Evolutionary conservation across 768 basidiomycete genomes (phyloP), one percentile per base, ranked within the genome.

Genomic region (Macrocybe gigantea): DNA sequence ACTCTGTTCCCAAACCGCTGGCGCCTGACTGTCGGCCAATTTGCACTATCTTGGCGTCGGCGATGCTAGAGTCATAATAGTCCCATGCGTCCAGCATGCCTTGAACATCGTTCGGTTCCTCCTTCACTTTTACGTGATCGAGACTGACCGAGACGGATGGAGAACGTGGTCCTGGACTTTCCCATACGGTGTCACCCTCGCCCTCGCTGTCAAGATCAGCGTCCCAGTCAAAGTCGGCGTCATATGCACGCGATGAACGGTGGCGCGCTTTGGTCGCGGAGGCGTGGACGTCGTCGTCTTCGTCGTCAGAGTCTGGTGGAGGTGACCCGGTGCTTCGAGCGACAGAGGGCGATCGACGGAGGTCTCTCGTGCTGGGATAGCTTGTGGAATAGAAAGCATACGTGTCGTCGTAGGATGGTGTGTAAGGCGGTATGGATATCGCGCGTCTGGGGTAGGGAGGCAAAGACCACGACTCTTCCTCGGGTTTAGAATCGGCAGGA

Each of bases 41-140:
- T 45, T 72, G 65, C n/a, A 73, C 68, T 14, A 76, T 69, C 47
- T 70, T 71, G 22, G 70, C 58, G 22, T 70, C 74, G 2, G 68
- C 68, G 34, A 72, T 55, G 55, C 65, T 59, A 47, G 61, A 57
- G 55, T 83, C 81, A 49, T 80, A 70, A 53, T 77, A 74, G 44
- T 87, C 85, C 85, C 85, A 88, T 12, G 78, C 78, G 48, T 85
- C 82, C 38, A 86, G 61, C 65, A 84, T 74, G 9, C 77, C 77
- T 53, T 80, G 76, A 4, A 85, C 75, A 53, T 87, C 83, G 13
- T 66, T 67, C 1, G 75, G 73, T 52, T 86, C 83, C 52, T 78
- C 74, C 61, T 85, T 83, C 51, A 85, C 74, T 7, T 63, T 53
- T 6, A 72, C 56, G 15, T 69, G 63, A 31, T 67, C 47, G 6